Evolutionary conservation across 2,329 filamentous ascomycete genomes (phyloP).

Genomic region (Alternaria consortialis): DNA sequence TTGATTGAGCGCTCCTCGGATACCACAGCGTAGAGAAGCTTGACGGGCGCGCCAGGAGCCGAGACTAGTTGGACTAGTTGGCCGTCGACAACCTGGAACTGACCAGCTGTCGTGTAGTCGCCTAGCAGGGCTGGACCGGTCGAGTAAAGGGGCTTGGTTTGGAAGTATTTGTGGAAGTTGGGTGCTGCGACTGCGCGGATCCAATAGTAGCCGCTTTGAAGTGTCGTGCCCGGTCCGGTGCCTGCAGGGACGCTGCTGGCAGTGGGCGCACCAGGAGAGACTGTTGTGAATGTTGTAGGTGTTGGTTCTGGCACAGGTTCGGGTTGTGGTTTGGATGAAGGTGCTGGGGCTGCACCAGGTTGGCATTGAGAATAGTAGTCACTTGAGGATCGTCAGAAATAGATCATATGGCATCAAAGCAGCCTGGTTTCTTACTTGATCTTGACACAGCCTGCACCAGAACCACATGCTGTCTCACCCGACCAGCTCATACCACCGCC

Average conservation of each 20-base stretch:
- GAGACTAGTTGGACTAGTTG: conserved; percentile 66
- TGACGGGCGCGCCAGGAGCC: conserved; percentile 57
- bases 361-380: conserved; percentile 55
- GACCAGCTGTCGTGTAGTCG: conserved; percentile 63
- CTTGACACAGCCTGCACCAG: conserved; percentile 41
- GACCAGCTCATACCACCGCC: conserved; percentile 42
- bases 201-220: conserved; percentile 64
- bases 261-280: conserved; percentile 24
- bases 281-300: conserved; percentile 21
- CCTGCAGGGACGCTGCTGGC: conserved; percentile 37
- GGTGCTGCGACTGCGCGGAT: conserved; percentile 66
- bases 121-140: conserved; percentile 62
- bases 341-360: conserved; percentile 42
- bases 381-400: conserved; percentile 26
- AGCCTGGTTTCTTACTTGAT: conserved; percentile 35
- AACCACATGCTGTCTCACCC: conserved; percentile 38
- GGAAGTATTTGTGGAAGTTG: conserved; percentile 61
- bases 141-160: conserved; percentile 47
- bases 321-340: conserved; percentile 15
- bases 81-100: conserved; percentile 65
- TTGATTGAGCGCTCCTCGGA: conserved; percentile 40
- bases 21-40: conserved; percentile 46
- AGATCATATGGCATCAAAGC: not conserved
- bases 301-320: conserved; percentile 16
- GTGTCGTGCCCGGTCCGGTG: conserved; percentile 55